phyloP scores from a whole-genome alignment of 176 grass and related monocot genomes.

The Triticum dicoccoides region DNA sequence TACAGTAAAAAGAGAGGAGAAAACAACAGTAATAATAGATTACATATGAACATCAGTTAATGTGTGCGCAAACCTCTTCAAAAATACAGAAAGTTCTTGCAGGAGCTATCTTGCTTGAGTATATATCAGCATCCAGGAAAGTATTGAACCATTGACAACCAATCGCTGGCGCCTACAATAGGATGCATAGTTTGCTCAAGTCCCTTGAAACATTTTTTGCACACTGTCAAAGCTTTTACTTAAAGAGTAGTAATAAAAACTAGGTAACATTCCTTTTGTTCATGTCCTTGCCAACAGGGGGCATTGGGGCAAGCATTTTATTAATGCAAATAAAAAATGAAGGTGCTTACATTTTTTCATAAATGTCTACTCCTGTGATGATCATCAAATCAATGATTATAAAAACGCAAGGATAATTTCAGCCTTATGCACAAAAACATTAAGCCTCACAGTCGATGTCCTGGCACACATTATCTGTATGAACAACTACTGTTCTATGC shows the following conservation, averaged over 20 bases:
- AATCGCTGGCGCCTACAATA: conserved; percentile 61
- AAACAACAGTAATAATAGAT: conserved; percentile 7
- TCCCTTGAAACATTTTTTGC: not conserved
- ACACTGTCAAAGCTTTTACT: not conserved
- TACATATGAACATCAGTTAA: conserved; percentile 4
- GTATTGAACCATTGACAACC: conserved; percentile 79
- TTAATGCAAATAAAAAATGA: not conserved
- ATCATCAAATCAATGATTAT: not conserved
- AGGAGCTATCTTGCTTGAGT: conserved; percentile 61
- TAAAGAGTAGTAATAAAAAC: not conserved
- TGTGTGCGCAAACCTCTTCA: conserved; percentile 69
- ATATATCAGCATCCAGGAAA: conserved; percentile 59
- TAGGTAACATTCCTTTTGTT: not conserved
- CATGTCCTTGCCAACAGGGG: not conserved
- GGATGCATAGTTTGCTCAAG: conserved; percentile 18
- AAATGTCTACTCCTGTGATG: not conserved
- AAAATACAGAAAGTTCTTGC: conserved; percentile 93
- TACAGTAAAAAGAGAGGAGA: not conserved
- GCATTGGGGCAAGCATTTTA: conserved; percentile 8
- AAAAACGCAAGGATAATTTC: not conserved
- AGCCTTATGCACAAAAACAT: not conserved
- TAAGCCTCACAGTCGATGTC: not conserved
- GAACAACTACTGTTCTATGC: not conserved
- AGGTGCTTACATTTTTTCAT: not conserved
- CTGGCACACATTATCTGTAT: not conserved